phyloP scores from a whole-genome alignment of 73 alveolate species.

The Tetrahymena thermophila region DNA sequence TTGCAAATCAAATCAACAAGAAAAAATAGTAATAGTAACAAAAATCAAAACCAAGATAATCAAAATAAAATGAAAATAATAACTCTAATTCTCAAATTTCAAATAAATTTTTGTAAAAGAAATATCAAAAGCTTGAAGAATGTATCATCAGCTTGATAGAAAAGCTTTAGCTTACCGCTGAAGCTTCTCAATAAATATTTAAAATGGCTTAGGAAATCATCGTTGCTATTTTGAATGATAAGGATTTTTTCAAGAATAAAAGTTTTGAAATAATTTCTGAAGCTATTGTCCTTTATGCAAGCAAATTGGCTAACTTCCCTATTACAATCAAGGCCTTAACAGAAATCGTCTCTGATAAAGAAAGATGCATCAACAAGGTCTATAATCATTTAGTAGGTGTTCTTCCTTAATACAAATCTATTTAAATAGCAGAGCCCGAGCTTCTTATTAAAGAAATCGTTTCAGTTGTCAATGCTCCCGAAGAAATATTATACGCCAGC shows the following conservation, averaged over 20 bases:
- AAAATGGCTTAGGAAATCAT: background rate
- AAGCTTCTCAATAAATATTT: background rate
- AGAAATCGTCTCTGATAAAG: background rate
- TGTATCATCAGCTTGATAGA: background rate
- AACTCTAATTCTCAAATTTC: background rate
- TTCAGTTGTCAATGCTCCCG: background rate
- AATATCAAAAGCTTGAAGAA: background rate
- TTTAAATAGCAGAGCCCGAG: background rate
- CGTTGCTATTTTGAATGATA: background rate
- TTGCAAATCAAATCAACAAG: background rate
- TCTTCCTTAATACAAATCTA: background rate
- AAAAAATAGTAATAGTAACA: background rate
- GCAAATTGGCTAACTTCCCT: background rate
- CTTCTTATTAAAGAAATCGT: background rate
- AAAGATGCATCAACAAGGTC: background rate
- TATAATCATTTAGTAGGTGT: background rate
- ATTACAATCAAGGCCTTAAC: background rate
- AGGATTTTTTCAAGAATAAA: background rate
- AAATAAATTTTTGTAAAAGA: background rate
- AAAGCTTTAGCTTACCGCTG: background rate
- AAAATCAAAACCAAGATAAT: background rate
- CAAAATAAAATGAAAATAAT: background rate
- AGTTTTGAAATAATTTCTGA: background rate
- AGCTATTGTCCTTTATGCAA: background rate
- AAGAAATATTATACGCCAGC: background rate